Evolutionary conservation across 192 early-diverging fungal genomes (phyloP).

Genomic region (Coemansia reversa): DNA sequence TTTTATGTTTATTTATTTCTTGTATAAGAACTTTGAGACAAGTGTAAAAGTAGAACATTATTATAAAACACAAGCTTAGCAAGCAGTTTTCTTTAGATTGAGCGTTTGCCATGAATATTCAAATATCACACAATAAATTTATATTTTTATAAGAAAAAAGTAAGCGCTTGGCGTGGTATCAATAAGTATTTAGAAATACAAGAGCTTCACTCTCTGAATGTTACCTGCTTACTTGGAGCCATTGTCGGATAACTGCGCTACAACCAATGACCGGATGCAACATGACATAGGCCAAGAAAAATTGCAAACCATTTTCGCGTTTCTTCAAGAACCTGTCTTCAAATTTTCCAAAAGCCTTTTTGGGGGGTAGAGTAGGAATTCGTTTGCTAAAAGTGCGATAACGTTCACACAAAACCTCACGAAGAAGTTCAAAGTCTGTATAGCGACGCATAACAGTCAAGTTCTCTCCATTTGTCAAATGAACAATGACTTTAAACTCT

Average conservation of each 20-base stretch:
- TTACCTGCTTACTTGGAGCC: constrained; percentile 16
- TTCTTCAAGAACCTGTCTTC: constrained; percentile 50
- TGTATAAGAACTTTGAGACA: no score
- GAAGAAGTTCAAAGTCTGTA: constrained; percentile 48
- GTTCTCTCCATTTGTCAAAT: constrained; percentile 32
- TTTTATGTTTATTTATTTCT: no score
- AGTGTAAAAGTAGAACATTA: no score
- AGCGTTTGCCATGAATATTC: no score
- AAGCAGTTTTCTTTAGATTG: no score
- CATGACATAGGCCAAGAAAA: constrained; percentile 53
- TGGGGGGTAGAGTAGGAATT: constrained; percentile 43
- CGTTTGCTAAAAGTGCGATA: constrained; percentile 44
- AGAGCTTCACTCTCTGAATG: constrained; percentile 9
- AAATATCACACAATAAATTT: not conserved
- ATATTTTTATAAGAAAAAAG: not conserved
- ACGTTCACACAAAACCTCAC: constrained; percentile 33
- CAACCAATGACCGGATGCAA: constrained; percentile 55
- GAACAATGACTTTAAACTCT: constrained; percentile 47
- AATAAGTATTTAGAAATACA: constrained; percentile 8
- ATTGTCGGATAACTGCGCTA: constrained; percentile 41
- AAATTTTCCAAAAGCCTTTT: constrained; percentile 55
- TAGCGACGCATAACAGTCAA: constrained; percentile 49
- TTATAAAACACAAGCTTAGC: no score
- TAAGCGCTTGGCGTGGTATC: not conserved
- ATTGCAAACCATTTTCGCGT: constrained; percentile 54